phyloP scores from a whole-genome alignment of 352 stramenopile genomes.

The Pythium rhizo-oryzae region DNA sequence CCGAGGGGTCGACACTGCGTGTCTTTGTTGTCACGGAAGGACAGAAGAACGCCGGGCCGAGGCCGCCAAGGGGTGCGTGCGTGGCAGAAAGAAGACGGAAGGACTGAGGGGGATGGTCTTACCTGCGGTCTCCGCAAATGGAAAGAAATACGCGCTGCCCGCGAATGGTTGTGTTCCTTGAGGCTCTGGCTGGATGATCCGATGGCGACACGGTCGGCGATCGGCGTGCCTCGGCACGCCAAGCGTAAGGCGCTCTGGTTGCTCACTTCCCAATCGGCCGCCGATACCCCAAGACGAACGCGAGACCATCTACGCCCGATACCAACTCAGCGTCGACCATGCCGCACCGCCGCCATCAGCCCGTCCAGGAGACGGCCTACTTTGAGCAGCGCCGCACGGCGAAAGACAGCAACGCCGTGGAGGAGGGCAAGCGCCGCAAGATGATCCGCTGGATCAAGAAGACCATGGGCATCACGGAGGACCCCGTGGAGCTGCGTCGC shows the following conservation, averaged over 20 bases:
- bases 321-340: neutral
- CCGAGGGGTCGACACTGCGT: neutral
- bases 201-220: no score
- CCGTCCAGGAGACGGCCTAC: neutral
- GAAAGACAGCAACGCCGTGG: slow-evolving; percentile 1
- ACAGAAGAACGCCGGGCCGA: neutral
- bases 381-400: slow-evolving; percentile 18
- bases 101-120: neutral
- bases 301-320: neutral
- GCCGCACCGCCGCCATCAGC: neutral
- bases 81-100: neutral
- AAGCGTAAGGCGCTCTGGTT: no score
- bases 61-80: neutral
- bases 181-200: neutral
- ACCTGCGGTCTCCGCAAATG: neutral
- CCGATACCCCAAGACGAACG: neutral
- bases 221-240: neutral
- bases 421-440: slow-evolving; percentile 30
- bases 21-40: neutral
- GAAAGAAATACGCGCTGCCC: neutral
- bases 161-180: neutral
- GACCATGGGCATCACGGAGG: slow-evolving; percentile 24
- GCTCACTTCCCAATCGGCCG: neutral
- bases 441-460: slow-evolving; percentile 36
- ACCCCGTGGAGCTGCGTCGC: slow-evolving; percentile 13